Evolutionary conservation across 371 early-diverging fungal genomes (phyloP).

Genomic region (Capillidium heterosporum): DNA sequence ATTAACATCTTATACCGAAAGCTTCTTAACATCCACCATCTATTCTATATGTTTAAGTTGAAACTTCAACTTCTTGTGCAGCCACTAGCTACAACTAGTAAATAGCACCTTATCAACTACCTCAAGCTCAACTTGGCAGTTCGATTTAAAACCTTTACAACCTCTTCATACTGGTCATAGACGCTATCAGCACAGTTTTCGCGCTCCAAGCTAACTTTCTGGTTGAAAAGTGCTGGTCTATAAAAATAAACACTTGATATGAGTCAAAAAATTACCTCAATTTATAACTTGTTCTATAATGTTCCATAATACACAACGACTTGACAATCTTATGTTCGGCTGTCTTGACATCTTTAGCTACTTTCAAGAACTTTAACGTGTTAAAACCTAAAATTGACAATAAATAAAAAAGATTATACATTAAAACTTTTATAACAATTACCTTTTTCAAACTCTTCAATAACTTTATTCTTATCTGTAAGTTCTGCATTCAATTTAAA

Average conservation of each 20-base stretch:
- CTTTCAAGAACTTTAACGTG: neutral
- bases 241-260: neutral
- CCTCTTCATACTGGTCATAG: too few species aligned
- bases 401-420: neutral
- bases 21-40: too few species aligned
- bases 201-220: neutral
- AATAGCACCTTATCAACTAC: too few species aligned
- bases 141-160: too few species aligned
- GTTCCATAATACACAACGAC: neutral
- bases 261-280: neutral
- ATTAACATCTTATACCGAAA: too few species aligned
- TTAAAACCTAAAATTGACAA: neutral
- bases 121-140: too few species aligned
- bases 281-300: neutral
- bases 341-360: neutral
- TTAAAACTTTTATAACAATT: neutral
- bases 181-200: too few species aligned
- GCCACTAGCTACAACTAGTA: too few species aligned
- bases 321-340: neutral
- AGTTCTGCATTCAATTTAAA: neutral
- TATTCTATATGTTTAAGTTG: too few species aligned
- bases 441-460: neutral
- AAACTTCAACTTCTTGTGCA: too few species aligned
- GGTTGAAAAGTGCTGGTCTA: neutral
- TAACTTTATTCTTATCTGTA: neutral